These are phyloP conservation scores for Chaetomiaceae sp. DNA, from an alignment of 2,329 filamentous ascomycete species.

Conservation along the genomic window DNA sequence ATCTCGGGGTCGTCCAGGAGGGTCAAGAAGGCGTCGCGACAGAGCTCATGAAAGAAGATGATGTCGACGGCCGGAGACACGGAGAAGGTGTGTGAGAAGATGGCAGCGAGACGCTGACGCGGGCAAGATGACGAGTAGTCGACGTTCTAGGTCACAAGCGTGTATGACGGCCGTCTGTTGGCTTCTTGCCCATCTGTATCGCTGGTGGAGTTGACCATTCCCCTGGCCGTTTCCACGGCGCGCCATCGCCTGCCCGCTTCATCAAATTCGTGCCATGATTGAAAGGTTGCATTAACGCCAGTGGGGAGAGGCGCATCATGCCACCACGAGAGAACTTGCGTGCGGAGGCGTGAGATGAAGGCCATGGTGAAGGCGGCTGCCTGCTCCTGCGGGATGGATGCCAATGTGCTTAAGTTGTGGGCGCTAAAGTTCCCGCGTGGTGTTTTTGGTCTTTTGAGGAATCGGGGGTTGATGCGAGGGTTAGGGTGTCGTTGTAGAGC, in stretches of 20 bases:
- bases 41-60: slow-evolving; percentile 2
- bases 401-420: too few species aligned
- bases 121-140: background rate
- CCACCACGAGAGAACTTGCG: slow-evolving; percentile 1
- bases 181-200: background rate
- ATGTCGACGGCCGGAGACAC: background rate
- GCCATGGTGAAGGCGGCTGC: background rate
- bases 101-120: background rate
- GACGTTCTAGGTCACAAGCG: slow-evolving; percentile 7
- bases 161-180: background rate
- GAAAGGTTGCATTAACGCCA: background rate
- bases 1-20: background rate
- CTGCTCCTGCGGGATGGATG: too few species aligned
- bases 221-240: background rate
- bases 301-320: background rate
- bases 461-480: too few species aligned
- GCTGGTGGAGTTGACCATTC: background rate
- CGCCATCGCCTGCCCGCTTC: background rate
- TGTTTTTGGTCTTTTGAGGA: too few species aligned
- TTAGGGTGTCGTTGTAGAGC: too few species aligned
- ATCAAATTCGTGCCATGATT: slow-evolving; percentile 4
- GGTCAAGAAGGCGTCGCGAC: background rate
- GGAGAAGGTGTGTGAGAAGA: background rate
- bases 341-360: background rate
- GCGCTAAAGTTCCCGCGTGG: too few species aligned